Percentiles rank a stretch among this genome's conserved stretches.
These are phyloP conservation scores for Leptoxyphium fumago DNA, from an alignment of 2,329 filamentous ascomycete species.

Conservation along the genomic window DNA sequence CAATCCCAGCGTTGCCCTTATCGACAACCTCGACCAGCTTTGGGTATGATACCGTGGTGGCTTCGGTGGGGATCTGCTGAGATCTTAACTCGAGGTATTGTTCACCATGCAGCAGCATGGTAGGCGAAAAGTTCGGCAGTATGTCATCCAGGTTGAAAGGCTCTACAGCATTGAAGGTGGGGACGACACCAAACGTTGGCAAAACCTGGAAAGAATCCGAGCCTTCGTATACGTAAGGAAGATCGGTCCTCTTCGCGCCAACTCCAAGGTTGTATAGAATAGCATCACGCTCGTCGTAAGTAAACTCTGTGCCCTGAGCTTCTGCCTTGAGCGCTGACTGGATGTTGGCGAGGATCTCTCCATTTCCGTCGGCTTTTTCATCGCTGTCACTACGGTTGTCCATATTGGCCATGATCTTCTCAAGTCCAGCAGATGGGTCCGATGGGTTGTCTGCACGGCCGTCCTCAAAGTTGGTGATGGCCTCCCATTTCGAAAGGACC, in stretches of 20 bases:
- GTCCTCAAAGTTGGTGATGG: constrained; percentile 77
- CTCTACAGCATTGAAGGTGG: constrained; percentile 71
- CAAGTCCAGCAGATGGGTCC: constrained; percentile 59
- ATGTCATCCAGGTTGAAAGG: constrained; percentile 71
- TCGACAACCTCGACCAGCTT: constrained; percentile 88
- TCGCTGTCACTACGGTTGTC: constrained; percentile 41
- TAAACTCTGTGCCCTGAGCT: constrained; percentile 59
- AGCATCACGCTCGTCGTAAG: constrained; percentile 71
- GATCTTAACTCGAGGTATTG: constrained; percentile 92
- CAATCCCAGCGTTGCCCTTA: constrained; percentile 79
- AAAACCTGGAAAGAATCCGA: constrained; percentile 84
- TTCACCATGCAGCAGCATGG: constrained; percentile 98
- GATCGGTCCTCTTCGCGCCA: constrained; percentile 78
- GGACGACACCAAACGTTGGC: constrained; percentile 91
- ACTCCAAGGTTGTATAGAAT: constrained; percentile 94
- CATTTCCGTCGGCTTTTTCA: constrained; percentile 27
- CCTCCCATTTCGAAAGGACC: constrained; percentile 58
- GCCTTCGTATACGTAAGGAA: constrained; percentile 81
- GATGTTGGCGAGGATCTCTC: constrained; percentile 60
- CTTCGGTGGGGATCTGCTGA: constrained; percentile 79
- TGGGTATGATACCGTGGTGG: constrained; percentile 57
- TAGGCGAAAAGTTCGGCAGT: constrained; percentile 90
- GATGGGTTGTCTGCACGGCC: constrained; percentile 75
- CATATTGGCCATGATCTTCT: constrained; percentile 75
- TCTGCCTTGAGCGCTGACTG: constrained; percentile 59